Base-by-base conservation (phyloP, 192 early-diverging fungal species). In the Geranomyces variabilis region DNA sequence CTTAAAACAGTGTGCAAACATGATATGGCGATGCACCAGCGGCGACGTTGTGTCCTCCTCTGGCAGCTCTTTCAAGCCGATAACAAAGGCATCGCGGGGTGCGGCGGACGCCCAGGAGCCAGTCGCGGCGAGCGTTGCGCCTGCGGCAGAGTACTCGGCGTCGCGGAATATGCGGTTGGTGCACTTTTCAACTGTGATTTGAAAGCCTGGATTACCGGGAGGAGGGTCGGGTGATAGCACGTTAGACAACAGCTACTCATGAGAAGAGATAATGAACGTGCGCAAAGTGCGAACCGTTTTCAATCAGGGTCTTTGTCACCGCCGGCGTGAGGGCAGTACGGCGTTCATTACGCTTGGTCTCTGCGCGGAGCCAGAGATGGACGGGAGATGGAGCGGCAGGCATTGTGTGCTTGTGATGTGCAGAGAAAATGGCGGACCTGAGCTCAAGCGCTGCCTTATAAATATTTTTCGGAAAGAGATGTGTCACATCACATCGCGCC, bases 1-100 rank as follows among this genome's bases (percentile, higher is more conserved):
- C 88, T 98, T 98, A 87, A 88, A 98, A 85, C 96, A 98, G 79
- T 98, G 96, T 47, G 96, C 96, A 80, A 98, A 98, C 87, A 96
- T 95, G 74, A 98, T 96, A 83, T 98, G 96, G 51, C 87, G 87
- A 78, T 99, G 96, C 15, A 87, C 79, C 24, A 99, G 88, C 55
- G 96, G 92, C 28, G 92, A 88, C n/a, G 19, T 26, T 45, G 86
- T 80, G 82, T 97, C 95, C 78, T 92, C 90, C 74, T 96, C 94
- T 31, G 96, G 95, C 26, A 99, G 87, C 78, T 99, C 96, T 87
- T 99, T 99, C 53, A 99, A 86, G 17, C 94, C 96, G 33, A 96
- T 87, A 75, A 99, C 93, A 73, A 94, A 96, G n/a, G 95, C 93
- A 56, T 94, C 91, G 44, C 77, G 59, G 51, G 96, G 96, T 1